These are phyloP conservation scores for Polysphondylium violaceum DNA, from an alignment of 78 protist species.

Conservation along the genomic window DNA sequence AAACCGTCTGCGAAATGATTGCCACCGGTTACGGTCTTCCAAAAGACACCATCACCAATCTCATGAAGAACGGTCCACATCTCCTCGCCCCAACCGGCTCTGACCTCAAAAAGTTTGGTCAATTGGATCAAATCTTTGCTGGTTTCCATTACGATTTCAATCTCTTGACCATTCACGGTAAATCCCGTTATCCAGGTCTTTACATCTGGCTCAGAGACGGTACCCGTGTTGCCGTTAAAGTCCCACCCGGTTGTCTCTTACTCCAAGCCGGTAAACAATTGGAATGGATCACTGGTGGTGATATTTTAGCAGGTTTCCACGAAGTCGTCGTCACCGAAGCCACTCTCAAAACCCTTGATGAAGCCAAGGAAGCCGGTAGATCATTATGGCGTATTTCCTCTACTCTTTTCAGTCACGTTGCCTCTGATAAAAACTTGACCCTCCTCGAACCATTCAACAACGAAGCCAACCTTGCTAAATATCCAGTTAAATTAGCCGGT, in stretches of 20 bases:
- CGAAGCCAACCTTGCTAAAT: conserved; percentile 24
- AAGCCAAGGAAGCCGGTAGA: conserved; percentile 48
- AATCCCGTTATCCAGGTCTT: conserved; percentile 86
- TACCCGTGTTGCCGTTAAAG: conserved; percentile 64
- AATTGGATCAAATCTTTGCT: conserved; percentile 85
- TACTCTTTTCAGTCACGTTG: conserved; percentile 91
- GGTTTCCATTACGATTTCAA: conserved; percentile 95
- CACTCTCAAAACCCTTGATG: conserved; percentile 78
- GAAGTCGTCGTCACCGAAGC: conserved; percentile 89
- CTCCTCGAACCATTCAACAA: conserved; percentile 40
- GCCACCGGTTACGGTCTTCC: conserved; percentile 78
- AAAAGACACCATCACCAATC: conserved; percentile 60
- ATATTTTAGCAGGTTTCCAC: conserved; percentile 91
- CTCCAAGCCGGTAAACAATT: conserved; percentile 95
- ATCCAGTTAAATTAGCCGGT: conserved; percentile 70
- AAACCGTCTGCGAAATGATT: conserved; percentile 72
- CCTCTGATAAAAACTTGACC: conserved; percentile 73
- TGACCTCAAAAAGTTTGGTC: conserved; percentile 80
- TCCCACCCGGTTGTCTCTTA: conserved; percentile 87
- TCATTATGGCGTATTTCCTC: conserved; percentile 93
- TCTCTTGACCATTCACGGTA: conserved; percentile 93
- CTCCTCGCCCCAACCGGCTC: conserved; percentile 95
- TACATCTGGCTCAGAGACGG: conserved; percentile 81
- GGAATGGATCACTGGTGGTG: conserved; percentile 93
- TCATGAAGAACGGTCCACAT: conserved; percentile 91